phyloP scores from a whole-genome alignment of 768 basidiomycete species.

The Trametes cinnabarina region DNA sequence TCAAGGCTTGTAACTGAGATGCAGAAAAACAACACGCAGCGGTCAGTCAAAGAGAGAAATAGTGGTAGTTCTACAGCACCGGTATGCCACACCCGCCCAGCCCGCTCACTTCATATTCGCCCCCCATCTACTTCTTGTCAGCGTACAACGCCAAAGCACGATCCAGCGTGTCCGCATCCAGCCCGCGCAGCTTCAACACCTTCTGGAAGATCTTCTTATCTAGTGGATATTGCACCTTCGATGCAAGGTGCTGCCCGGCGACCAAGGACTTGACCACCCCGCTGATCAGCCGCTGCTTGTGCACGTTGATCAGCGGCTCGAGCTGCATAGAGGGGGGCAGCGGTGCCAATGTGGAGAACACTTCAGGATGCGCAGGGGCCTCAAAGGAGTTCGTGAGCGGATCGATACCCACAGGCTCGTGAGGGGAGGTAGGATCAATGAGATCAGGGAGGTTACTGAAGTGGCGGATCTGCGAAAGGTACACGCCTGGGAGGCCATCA shows the following conservation, averaged over 20 bases:
- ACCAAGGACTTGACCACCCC: constrained; percentile 78
- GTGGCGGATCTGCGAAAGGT: constrained; percentile 67
- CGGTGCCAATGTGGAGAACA: constrained; percentile 69
- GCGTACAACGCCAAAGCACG: constrained; percentile 42
- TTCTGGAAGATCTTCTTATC: constrained; percentile 78
- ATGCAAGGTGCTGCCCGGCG: constrained; percentile 79
- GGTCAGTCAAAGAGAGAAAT: neutral
- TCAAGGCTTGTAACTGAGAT: neutral
- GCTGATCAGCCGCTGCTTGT: constrained; percentile 83
- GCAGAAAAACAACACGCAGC: constrained; percentile 6
- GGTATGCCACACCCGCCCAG: constrained; percentile 3
- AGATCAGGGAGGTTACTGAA: constrained; percentile 71
- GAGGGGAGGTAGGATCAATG: constrained; percentile 80
- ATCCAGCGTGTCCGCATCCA: constrained; percentile 55
- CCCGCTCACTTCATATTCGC: neutral
- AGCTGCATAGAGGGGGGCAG: constrained; percentile 77
- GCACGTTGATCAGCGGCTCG: constrained; percentile 84
- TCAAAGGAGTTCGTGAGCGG: constrained; percentile 61
- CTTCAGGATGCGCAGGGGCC: constrained; percentile 71
- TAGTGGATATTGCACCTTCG: constrained; percentile 62
- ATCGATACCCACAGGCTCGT: constrained; percentile 64
- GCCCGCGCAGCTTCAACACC: constrained; percentile 67
- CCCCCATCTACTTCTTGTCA: constrained; percentile 8
- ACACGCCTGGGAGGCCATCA: constrained; percentile 51
- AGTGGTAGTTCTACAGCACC: constrained; percentile 9